Evolutionary conservation across 2,329 filamentous ascomycete genomes (phyloP).

Genomic region (Huntiella abstrusa): DNA sequence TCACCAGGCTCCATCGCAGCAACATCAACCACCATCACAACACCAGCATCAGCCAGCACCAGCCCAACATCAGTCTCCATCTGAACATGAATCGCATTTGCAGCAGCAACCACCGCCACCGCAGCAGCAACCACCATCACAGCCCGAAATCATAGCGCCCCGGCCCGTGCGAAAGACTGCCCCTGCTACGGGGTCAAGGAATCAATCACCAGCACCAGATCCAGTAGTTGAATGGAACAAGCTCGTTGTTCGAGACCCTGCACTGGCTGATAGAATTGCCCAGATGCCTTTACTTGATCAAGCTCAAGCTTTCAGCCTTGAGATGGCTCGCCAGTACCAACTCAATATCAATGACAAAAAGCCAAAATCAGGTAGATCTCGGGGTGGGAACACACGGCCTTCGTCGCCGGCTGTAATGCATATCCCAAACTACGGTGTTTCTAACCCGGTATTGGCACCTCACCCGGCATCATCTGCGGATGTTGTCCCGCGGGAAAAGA

Average conservation of each 20-base stretch:
- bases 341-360: not conserved
- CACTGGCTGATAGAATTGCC: constrained; percentile 19
- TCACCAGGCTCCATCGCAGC: constrained; percentile 13
- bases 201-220: constrained; percentile 22
- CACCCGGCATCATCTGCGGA: not conserved
- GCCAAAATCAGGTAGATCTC: not conserved
- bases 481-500: not conserved
- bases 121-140: not conserved
- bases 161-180: constrained; percentile 6
- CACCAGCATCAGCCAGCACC: too few relatives aligned
- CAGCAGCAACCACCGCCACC: constrained; percentile 19
- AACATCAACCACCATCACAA: too few relatives aligned
- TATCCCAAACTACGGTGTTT: too few relatives aligned
- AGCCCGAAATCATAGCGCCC: constrained; percentile 12
- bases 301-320: constrained; percentile 2
- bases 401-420: not conserved
- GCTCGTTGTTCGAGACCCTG: constrained; percentile 53
- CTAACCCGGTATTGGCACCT: not conserved
- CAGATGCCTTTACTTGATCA: not conserved
- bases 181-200: constrained; percentile 1
- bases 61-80: constrained; percentile 18
- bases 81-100: constrained; percentile 18
- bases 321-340: constrained; percentile 1
- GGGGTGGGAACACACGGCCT: not conserved
- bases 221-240: constrained; percentile 59